phyloP scores from a whole-genome alignment of 805 yeast genomes.

The Yarrowia porcina region DNA sequence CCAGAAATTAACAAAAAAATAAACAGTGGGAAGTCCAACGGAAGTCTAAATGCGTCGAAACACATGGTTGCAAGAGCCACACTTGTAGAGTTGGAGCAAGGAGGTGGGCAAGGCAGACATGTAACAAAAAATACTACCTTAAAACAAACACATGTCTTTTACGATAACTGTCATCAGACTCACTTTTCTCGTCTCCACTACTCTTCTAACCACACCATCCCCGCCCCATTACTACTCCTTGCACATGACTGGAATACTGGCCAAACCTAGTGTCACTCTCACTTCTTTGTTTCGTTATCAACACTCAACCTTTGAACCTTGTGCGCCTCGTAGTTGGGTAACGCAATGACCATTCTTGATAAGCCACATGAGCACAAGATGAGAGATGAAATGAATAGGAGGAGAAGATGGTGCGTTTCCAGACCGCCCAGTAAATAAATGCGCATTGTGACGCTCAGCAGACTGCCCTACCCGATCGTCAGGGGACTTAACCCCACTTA shows the following conservation, averaged over 20 bases:
- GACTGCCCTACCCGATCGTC: no score
- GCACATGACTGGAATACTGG: conserved; percentile 15
- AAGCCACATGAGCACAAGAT: neutral
- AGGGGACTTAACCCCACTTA: neutral
- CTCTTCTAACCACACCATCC: neutral
- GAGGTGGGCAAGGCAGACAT: no score
- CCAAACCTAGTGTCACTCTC: neutral
- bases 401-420: neutral
- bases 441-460: no score
- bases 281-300: conserved; percentile 2
- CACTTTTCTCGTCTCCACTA: neutral
- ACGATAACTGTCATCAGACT: no score
- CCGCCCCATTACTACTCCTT: conserved; percentile 19
- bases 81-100: neutral
- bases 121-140: no score
- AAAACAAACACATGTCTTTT: no score
- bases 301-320: conserved; percentile 18
- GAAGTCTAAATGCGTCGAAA: conserved; percentile 3
- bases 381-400: neutral
- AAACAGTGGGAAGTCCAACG: conserved; percentile 1
- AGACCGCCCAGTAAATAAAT: no score
- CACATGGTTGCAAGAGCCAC: conserved; percentile 11
- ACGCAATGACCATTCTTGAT: conserved; percentile 16
- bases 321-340: conserved; percentile 16
- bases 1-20: neutral